These are phyloP conservation scores for Mycena haematopus DNA, from an alignment of 768 basidiomycete species.

Conservation along the genomic window DNA sequence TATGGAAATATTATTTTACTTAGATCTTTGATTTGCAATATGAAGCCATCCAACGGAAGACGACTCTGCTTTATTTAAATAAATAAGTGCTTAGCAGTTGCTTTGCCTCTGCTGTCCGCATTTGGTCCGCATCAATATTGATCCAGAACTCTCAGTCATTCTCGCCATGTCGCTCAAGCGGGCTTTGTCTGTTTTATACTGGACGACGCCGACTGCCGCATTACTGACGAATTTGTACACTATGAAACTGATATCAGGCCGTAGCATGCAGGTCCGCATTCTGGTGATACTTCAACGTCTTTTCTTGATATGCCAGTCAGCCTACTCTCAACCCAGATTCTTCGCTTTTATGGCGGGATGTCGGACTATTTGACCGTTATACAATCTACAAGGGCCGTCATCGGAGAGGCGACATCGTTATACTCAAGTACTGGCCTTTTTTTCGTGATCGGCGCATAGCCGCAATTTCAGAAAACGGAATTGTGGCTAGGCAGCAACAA, in stretches of 20 bases:
- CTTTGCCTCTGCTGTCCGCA: too few species aligned
- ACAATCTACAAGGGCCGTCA: conserved; percentile 45
- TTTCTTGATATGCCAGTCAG: conserved; percentile 41
- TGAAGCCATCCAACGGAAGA: too few species aligned
- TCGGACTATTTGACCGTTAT: conserved; percentile 67
- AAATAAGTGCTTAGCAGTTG: too few species aligned
- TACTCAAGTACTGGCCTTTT: conserved; percentile 50
- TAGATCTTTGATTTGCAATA: conserved; percentile 8
- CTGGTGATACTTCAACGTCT: not conserved
- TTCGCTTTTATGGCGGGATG: conserved; percentile 60
- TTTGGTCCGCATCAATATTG: not conserved
- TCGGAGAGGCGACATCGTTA: conserved; percentile 69
- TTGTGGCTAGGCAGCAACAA: too few species aligned
- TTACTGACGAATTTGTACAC: conserved; percentile 57
- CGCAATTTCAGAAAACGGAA: too few species aligned
- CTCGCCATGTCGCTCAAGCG: conserved; percentile 14
- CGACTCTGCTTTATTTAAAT: too few species aligned
- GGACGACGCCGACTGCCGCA: conserved; percentile 61
- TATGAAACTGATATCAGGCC: conserved; percentile 60
- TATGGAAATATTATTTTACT: conserved; percentile 39
- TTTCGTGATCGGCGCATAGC: not conserved
- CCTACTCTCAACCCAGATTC: conserved; percentile 78
- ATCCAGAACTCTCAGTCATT: not conserved
- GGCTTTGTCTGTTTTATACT: conserved; percentile 49
- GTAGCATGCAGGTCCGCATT: conserved; percentile 73